Evolutionary conservation across 805 yeast species (phyloP).

Genomic region (Candida awuae): DNA sequence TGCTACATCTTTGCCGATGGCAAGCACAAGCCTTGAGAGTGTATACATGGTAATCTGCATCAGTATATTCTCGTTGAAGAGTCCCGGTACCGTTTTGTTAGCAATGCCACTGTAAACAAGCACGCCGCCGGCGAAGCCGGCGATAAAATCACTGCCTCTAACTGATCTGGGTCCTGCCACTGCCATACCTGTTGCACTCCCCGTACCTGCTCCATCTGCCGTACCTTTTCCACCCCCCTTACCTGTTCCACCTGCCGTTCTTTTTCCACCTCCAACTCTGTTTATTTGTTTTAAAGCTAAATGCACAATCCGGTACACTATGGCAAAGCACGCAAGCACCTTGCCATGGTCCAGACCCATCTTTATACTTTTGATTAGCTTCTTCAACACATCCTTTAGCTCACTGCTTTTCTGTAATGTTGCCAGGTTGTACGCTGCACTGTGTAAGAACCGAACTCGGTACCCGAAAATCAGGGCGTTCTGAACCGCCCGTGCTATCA

Average conservation of each 20-base stretch:
- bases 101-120: constrained; percentile 25
- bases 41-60: constrained; percentile 71
- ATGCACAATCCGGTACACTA: constrained; percentile 18
- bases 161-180: too few relatives aligned
- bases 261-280: too few relatives aligned
- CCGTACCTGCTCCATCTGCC: too few relatives aligned
- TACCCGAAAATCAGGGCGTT: constrained; percentile 28
- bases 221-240: too few relatives aligned
- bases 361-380: constrained; percentile 16
- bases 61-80: constrained; percentile 35
- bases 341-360: constrained; percentile 28
- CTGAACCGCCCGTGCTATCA: constrained; percentile 28
- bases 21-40: constrained; percentile 58
- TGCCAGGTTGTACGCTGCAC: constrained; percentile 23
- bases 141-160: constrained; percentile 15
- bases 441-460: constrained; percentile 26
- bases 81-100: not conserved
- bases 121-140: constrained; percentile 27
- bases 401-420: constrained; percentile 8
- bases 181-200: too few relatives aligned
- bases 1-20: constrained; percentile 45
- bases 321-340: constrained; percentile 25
- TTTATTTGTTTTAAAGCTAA: not conserved
- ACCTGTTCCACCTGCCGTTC: too few relatives aligned
- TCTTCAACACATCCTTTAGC: constrained; percentile 12